Evolutionary conservation across 345 rosid species (phyloP), one percentile per base, ranked within the genome.

Genomic region (Clausena lansium): DNA sequence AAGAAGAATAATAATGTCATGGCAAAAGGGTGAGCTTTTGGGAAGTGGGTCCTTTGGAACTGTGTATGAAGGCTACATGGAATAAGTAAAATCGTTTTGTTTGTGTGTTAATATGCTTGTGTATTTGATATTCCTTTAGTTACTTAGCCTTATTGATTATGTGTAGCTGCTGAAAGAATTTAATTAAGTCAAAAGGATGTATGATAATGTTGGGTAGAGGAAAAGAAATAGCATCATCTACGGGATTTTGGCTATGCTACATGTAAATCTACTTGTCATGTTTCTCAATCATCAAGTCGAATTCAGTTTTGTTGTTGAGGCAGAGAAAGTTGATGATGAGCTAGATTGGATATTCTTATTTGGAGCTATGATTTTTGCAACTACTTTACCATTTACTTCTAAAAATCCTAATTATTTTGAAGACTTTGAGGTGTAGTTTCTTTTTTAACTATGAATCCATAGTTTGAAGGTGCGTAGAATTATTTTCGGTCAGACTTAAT

Each of bases 1-100:
- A 47, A 88, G 79, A 82, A 81, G 84, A 73, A 84, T 62, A 22
- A 87, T 87, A 61, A 84, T 81, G 33, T 67, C 74, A 27, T 95
- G 98, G 98, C 88, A 87, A 73, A 93, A 93, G 85, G 95, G 95
- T 47, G 82, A 77, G 50, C 94, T 87, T 83, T 81, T 93, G 74
- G 97, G 98, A 47, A 85, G 91, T 54, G 98, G 98, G 47, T 88
- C 98, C 14, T 95, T 93, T 79, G 98, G 98, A 33, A 86, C 94
- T 0, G 98, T 93, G 27, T 90, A 86, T 73, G 97, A 91, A 82
- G 98, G 95, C 76, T 82, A 88, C 50, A 81, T 97, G 27, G 87
- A 82, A 98, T 95, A 89, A 85, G 94, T 87, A 71, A 15, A 3
- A 45, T 45, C 1, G 5, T 45, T 45, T 45, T 45, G 50, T 13